These are phyloP conservation scores for Diversispora eburnea DNA, from an alignment of 192 early-diverging fungal species.

Conservation along the genomic window DNA sequence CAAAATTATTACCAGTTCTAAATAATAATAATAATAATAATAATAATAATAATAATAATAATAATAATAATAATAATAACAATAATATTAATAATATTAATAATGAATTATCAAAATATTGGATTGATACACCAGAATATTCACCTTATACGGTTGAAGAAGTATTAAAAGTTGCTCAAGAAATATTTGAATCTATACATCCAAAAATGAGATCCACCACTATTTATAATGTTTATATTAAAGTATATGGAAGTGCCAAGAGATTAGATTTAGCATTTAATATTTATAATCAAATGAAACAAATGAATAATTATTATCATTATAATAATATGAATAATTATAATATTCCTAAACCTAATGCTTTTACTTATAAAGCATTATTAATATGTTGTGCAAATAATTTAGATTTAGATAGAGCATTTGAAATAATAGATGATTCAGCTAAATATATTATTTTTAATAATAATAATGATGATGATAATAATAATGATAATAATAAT, in stretches of 20 bases:
- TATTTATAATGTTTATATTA: slow-evolving; percentile 8
- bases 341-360: neutral
- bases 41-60: neutral
- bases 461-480: too few relatives aligned
- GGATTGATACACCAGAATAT: slow-evolving; percentile 1
- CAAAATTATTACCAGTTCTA: too few relatives aligned
- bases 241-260: slow-evolving; percentile 8
- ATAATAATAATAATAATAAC: neutral
- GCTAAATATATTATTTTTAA: neutral
- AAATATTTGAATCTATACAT: neutral
- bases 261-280: neutral
- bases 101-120: slow-evolving; percentile 13
- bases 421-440: neutral
- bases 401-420: neutral
- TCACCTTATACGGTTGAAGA: slow-evolving; percentile 5
- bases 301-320: too few relatives aligned
- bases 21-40: neutral
- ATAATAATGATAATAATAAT: too few relatives aligned
- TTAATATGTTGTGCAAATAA: neutral
- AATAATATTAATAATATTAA: neutral
- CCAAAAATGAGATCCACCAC: neutral
- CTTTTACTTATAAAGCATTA: slow-evolving; percentile 14
- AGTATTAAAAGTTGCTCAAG: neutral
- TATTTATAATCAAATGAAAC: neutral
- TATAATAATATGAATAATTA: too few relatives aligned